These are phyloP conservation scores for Brassica napus DNA, from an alignment of 345 rosid genomes.

Conservation along the genomic window Da-Ae NC_063451.1:19586501-19587000, in stretches of 20 bases:
- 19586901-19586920: constrained; percentile 47
- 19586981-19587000: neutral
- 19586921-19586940: neutral
- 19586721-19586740: constrained; percentile 47
- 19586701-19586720: constrained; percentile 48
- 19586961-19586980: neutral
- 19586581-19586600: constrained; percentile 18
- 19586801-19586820: constrained; percentile 51
- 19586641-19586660: neutral
- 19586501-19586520: constrained; percentile 45
- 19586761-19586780: constrained; percentile 43
- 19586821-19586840: constrained; percentile 50
- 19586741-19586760: constrained; percentile 40
- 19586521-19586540: constrained; percentile 51
- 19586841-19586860: constrained; percentile 59
- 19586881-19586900: constrained; percentile 53
- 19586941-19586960: neutral
- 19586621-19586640: constrained; percentile 12
- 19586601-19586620: constrained; percentile 27
- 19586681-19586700: constrained; percentile 41
- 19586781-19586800: constrained; percentile 67
- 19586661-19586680: constrained; percentile 33
- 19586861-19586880: constrained; percentile 45
- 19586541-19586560: constrained; percentile 55
- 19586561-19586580: constrained; percentile 41